Evolutionary conservation across 495 filamentous ascomycete species (phyloP).

Genomic region (Talaromyces trachyspermus): DNA sequence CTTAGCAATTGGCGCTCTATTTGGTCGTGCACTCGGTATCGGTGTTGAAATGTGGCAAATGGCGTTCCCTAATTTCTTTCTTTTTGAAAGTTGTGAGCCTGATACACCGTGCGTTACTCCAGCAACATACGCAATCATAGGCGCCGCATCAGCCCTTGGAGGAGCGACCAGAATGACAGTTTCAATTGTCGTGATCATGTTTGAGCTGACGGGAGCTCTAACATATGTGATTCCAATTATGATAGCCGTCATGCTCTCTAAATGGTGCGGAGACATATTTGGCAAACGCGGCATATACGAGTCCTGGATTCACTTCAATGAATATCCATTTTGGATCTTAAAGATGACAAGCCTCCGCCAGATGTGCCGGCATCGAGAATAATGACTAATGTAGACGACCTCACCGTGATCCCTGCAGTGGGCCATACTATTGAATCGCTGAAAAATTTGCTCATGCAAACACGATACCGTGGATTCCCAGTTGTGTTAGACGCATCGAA

Average conservation of each 20-base stretch:
- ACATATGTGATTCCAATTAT: slow-evolving; percentile 98
- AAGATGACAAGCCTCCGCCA: slow-evolving; percentile 72
- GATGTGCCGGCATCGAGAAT: slow-evolving; percentile 77
- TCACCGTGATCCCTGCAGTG: slow-evolving; percentile 73
- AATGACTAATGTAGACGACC: slow-evolving; percentile 88
- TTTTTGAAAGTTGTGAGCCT: slow-evolving; percentile 75
- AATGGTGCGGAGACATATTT: slow-evolving; percentile 98
- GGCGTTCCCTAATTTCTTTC: slow-evolving; percentile 64
- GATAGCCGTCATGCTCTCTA: slow-evolving; percentile 98
- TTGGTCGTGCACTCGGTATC: slow-evolving; percentile 86
- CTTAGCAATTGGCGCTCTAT: slow-evolving; percentile 92
- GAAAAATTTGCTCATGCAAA: slow-evolving; percentile 55
- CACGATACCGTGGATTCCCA: slow-evolving; percentile 86
- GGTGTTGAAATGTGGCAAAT: slow-evolving; percentile 84
- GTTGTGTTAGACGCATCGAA: slow-evolving; percentile 65
- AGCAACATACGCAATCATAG: slow-evolving; percentile 93
- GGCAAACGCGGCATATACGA: slow-evolving; percentile 94
- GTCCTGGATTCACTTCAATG: slow-evolving; percentile 92
- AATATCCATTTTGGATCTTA: slow-evolving; percentile 95
- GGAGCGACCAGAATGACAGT: slow-evolving; percentile 96
- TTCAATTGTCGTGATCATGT: slow-evolving; percentile 99
- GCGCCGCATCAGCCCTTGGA: slow-evolving; percentile 90
- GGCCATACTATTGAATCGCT: slow-evolving; percentile 81
- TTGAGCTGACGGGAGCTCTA: slow-evolving; percentile 91
- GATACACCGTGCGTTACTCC: slow-evolving; percentile 89